A percentile compares a stretch with the other conserved stretches of the same genome.
phyloP scores from a whole-genome alignment of 352 stramenopile genomes.

The Phytophthora pinifolia region DNA sequence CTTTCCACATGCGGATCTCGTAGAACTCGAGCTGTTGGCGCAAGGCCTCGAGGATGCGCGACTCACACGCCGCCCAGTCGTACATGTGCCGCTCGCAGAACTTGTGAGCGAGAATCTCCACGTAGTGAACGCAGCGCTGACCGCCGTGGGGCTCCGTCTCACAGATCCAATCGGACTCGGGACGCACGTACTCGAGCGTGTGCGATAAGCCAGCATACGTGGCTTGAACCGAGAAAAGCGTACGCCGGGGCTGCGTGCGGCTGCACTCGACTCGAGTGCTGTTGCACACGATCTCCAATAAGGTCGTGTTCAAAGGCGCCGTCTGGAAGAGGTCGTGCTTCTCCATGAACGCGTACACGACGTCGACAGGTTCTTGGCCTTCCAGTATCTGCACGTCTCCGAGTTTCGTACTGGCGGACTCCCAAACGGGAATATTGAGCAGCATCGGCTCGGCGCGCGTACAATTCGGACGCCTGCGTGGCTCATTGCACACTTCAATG shows the following conservation, averaged over 20 bases:
- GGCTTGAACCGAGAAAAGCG: slow-evolving; percentile 78
- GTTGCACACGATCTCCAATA: slow-evolving; percentile 72
- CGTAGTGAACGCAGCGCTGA: slow-evolving; percentile 74
- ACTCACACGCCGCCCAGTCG: slow-evolving; percentile 55
- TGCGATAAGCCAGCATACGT: slow-evolving; percentile 71
- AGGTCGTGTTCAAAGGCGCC: slow-evolving; percentile 70
- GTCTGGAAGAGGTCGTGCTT: slow-evolving; percentile 88
- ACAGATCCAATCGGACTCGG: slow-evolving; percentile 79
- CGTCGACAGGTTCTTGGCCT: slow-evolving; percentile 76
- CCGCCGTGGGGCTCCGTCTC: slow-evolving; percentile 42
- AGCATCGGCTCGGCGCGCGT: slow-evolving; percentile 78
- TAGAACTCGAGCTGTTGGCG: slow-evolving; percentile 63
- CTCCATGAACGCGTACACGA: slow-evolving; percentile 85
- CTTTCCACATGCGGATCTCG: slow-evolving; percentile 74
- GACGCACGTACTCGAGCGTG: slow-evolving; percentile 76
- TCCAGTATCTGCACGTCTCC: slow-evolving; percentile 74
- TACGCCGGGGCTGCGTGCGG: slow-evolving; percentile 55
- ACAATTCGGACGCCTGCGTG: slow-evolving; percentile 63
- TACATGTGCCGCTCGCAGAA: slow-evolving; percentile 81
- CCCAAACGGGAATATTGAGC: slow-evolving; percentile 73
- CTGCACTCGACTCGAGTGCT: slow-evolving; percentile 63
- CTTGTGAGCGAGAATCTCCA: slow-evolving; percentile 55
- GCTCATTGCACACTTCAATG: slow-evolving; percentile 69
- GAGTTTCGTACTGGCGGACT: slow-evolving; percentile 65
- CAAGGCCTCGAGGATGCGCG: slow-evolving; percentile 64